phyloP scores from a whole-genome alignment of 345 rosid species.

The Camelina sativa region DNA sequence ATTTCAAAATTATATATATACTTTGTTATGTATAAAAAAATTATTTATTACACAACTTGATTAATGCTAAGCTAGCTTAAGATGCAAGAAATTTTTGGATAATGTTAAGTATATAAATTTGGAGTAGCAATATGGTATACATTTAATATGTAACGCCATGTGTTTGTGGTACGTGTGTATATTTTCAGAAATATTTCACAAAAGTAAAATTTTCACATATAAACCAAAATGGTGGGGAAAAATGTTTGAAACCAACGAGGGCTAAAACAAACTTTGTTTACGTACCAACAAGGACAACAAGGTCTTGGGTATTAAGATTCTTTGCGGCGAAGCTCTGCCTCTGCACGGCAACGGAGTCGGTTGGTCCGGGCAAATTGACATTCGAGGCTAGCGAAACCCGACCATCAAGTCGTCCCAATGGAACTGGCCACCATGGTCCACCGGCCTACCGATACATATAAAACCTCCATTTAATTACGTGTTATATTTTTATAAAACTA shows the following conservation, averaged over 20 bases:
- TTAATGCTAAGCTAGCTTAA: conserved; percentile 1
- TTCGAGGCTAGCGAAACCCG: conserved; percentile 34
- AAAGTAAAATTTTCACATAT: background rate
- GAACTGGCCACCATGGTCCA: conserved; percentile 45
- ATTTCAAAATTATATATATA: background rate
- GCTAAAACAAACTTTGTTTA: background rate
- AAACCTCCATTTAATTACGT: conserved; percentile 1
- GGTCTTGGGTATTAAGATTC: conserved; percentile 51
- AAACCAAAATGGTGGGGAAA: background rate
- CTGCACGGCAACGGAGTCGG: conserved; percentile 47
- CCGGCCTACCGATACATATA: conserved; percentile 16
- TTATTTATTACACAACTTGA: background rate
- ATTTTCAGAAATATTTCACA: background rate
- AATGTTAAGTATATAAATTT: background rate
- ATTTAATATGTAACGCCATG: background rate
- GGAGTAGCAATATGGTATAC: background rate
- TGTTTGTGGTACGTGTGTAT: background rate
- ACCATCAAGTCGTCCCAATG: conserved; percentile 42
- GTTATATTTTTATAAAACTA: background rate
- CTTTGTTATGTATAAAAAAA: background rate
- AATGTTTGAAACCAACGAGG: background rate
- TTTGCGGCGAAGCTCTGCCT: conserved; percentile 41
- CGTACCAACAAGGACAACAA: conserved; percentile 57
- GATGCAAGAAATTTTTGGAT: conserved; percentile 15
- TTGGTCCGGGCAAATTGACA: conserved; percentile 40